Evolutionary conservation across 805 yeast species (phyloP), one percentile per base, ranked within the genome.

Genomic region (Priceomyces castillae): DNA sequence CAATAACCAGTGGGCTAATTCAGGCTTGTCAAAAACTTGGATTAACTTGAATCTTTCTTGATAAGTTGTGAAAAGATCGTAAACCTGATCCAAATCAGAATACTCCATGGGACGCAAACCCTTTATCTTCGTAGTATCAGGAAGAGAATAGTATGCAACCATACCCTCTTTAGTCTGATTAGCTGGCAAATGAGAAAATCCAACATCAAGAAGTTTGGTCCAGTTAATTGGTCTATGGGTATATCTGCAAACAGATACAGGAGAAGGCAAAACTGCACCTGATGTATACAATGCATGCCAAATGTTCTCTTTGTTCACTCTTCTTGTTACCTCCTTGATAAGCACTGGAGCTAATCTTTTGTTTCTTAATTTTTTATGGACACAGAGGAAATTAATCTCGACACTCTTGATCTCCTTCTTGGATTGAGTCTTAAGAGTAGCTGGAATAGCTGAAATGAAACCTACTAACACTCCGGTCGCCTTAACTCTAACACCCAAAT

Each of bases 281-380:
- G 92, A 96, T 7, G 99, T 92, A 65, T 88, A 89, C 47, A 94
- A 75, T 0, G 98, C 99, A 64, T 90, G 97, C 96, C 97, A 94
- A 47, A 90, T 86, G 46, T 86, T 80, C 35, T 76, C 74, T 49
- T 79, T 76, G 65, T 94, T 92, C 50, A 94, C 94, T 53, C 98
- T 77, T 60, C 99, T 78, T 3, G 98, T 94, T 51, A 94, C 85
- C 65, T 94, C 99, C 57, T 86, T 86, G 64, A 94, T 94, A 56
- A 94, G 71, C 10, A 94, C 86, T 1, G 99, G 99, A 0, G 99
- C 90, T 60, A 94, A 74, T 56, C 99, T 81, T 64, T 94, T 94
- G n/a, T 89, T 76, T 59, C 99, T 77, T 52, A 94, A 75, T 64
- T 92, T 88, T 67, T 94, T 94, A 68, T 94, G 99, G 39, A 94